Evolutionary conservation across 2,329 filamentous ascomycete species (phyloP), one percentile per base, ranked within the genome.

Genomic region (Periconia sp.): DNA sequence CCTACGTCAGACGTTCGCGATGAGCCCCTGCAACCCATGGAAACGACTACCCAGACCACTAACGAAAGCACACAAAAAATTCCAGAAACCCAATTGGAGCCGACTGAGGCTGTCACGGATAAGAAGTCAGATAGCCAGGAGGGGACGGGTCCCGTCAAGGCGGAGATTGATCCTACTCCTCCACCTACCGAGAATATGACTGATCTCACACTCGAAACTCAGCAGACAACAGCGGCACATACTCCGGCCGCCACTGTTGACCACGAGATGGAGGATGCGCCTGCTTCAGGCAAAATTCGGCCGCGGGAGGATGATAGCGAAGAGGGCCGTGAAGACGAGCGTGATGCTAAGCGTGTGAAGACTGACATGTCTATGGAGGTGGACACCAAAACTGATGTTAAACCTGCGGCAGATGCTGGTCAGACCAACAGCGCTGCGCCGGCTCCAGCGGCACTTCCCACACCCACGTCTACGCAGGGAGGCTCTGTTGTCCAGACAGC

Each of bases 321-420:
- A 1, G 76, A 77, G 17, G 77, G 69, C n/a, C 77, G 90, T 59
- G 88, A 49, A 1, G 77, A 77, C 13, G 77, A 69, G n/a, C 77
- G 91, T 59, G 88, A 50, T 15, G 84, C 91, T 1, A 97, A 97
- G 78, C 87, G 92, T 23, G 85, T 90, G 37, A 93, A 87, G 75
- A 89, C 90, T 0, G 88, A 89, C 18, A 66, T 66, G 17, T 68
- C 61, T 41, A 50, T 51, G 2, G 31, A 72, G 75, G 45, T 61
- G 62, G 56, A 66, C 41, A 50, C 50, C 6, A 75, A 76, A 41
- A 77, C 78, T 63, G 79, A 80, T 59, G 70, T 77, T 13, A 75
- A 77, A 1, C 72, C 76, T 9, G 56, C 76, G 11, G 76, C 79
- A 10, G 62, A 63, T 23, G 41, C 52, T 7, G 66, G 67, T 35